A percentile compares a stretch with the other conserved stretches of the same genome.
Evolutionary conservation across 495 filamentous ascomycete genomes (phyloP).

Genomic region (Penicillium arizonense): DNA sequence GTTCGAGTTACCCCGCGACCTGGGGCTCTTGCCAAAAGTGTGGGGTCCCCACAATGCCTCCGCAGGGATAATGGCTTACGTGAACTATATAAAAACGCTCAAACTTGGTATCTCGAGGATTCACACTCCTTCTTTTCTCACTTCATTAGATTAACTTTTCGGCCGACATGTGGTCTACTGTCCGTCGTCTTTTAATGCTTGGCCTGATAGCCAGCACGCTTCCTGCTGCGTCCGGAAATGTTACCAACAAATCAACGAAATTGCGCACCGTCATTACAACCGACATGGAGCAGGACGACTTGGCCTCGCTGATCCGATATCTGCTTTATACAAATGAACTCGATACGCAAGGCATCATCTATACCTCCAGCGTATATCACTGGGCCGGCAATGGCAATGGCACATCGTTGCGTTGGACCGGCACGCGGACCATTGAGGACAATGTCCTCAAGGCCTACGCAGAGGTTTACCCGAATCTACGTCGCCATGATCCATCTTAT

Average conservation of each 20-base stretch:
- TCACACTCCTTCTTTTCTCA: too few species aligned
- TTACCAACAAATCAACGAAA: constrained; percentile 2
- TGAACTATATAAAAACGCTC: too few species aligned
- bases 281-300: constrained; percentile 42
- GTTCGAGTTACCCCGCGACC: background rate
- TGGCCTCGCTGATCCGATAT: constrained; percentile 35
- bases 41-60: background rate
- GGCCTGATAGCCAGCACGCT: too few species aligned
- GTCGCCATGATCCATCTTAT: constrained; percentile 9
- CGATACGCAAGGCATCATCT: constrained; percentile 32
- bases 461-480: constrained; percentile 10
- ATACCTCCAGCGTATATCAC: constrained; percentile 10
- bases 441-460: constrained; percentile 10
- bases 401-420: constrained; percentile 12
- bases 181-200: too few species aligned
- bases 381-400: constrained; percentile 13
- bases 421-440: constrained; percentile 11
- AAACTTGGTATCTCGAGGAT: too few species aligned
- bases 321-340: constrained; percentile 40
- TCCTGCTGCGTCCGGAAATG: too few species aligned
- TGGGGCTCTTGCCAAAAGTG: background rate
- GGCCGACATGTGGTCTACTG: too few species aligned
- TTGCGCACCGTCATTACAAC: constrained; percentile 36
- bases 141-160: too few species aligned
- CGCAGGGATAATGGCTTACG: background rate